Conservation (phyloP, 2,329 filamentous ascomycete genomes). For the Fusarium ramigenum region DNA sequence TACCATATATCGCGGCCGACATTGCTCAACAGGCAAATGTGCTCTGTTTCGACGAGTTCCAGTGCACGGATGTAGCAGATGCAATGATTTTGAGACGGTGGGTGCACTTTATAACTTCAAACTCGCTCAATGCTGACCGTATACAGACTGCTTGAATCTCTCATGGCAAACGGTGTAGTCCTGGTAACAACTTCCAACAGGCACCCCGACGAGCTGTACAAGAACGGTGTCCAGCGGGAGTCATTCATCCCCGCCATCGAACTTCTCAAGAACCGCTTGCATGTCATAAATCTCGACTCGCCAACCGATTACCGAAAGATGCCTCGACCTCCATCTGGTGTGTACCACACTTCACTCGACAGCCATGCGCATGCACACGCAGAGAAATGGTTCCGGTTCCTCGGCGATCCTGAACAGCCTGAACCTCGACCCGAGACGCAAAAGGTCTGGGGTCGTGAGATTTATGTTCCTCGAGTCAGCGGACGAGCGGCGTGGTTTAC, state of each 20-base stretch:
- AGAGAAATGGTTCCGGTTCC: slow-evolving; percentile 94
- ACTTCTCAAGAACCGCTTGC: slow-evolving; percentile 83
- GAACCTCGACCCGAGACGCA: slow-evolving; percentile 81
- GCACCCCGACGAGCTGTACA: slow-evolving; percentile 96
- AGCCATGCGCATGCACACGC: slow-evolving; percentile 80
- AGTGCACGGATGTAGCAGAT: slow-evolving; percentile 97
- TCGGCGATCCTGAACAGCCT: slow-evolving; percentile 83
- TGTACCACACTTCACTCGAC: slow-evolving; percentile 92
- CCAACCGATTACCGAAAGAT: slow-evolving; percentile 98
- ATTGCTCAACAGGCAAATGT: slow-evolving; percentile 88
- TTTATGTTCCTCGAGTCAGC: slow-evolving; percentile 86
- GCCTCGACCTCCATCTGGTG: slow-evolving; percentile 87
- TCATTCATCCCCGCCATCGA: slow-evolving; percentile 96
- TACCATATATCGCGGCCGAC: slow-evolving; percentile 93
- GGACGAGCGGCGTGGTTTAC: slow-evolving; percentile 90
- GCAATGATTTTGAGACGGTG: slow-evolving; percentile 93
- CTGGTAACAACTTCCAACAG: slow-evolving; percentile 96
- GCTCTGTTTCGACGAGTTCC: slow-evolving; percentile 98
- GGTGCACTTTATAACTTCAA: not conserved
- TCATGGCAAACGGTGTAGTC: slow-evolving; percentile 98
- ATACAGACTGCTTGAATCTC: slow-evolving; percentile 77
- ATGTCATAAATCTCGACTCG: slow-evolving; percentile 94
- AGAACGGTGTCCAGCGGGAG: slow-evolving; percentile 95
- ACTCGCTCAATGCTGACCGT: slow-evolving; percentile 20
- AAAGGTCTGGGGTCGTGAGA: slow-evolving; percentile 91